These are phyloP conservation scores for Cyberlindnera veronae DNA, from an alignment of 805 yeast species.

Conservation along the genomic window DNA sequence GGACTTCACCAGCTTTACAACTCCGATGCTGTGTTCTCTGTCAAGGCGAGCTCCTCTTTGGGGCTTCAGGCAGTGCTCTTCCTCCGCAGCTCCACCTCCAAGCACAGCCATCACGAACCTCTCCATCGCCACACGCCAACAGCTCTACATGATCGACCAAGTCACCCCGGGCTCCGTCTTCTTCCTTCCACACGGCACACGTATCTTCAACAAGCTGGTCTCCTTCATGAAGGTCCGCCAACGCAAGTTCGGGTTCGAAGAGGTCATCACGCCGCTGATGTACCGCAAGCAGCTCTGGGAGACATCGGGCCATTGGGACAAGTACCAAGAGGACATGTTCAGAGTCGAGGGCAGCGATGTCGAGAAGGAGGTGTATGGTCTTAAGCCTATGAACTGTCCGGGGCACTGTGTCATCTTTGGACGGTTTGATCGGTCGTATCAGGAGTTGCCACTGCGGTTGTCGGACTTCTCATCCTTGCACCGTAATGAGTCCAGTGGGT, in stretches of 20 bases:
- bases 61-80: neutral
- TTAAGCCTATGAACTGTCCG: slow-evolving; percentile 95
- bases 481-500: slow-evolving; percentile 93
- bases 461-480: slow-evolving; percentile 92
- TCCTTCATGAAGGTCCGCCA: slow-evolving; percentile 86
- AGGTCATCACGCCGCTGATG: slow-evolving; percentile 88
- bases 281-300: slow-evolving; percentile 85
- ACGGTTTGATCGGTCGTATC: slow-evolving; percentile 71
- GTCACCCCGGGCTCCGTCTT: slow-evolving; percentile 89
- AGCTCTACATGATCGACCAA: slow-evolving; percentile 73
- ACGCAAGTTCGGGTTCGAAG: slow-evolving; percentile 76
- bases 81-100: slow-evolving; percentile 10
- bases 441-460: slow-evolving; percentile 80
- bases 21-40: neutral
- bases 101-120: slow-evolving; percentile 23
- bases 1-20: no score
- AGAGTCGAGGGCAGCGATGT: slow-evolving; percentile 59
- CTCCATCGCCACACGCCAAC: slow-evolving; percentile 47
- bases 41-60: no score
- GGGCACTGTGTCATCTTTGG: slow-evolving; percentile 88
- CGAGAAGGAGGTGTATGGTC: slow-evolving; percentile 56
- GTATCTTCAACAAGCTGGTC: slow-evolving; percentile 75
- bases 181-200: slow-evolving; percentile 89
- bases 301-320: slow-evolving; percentile 93
- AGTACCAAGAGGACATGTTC: slow-evolving; percentile 93